Base-by-base conservation (phyloP, 371 early-diverging fungal genomes). In the Lichtheimia hyalospora region DNA sequence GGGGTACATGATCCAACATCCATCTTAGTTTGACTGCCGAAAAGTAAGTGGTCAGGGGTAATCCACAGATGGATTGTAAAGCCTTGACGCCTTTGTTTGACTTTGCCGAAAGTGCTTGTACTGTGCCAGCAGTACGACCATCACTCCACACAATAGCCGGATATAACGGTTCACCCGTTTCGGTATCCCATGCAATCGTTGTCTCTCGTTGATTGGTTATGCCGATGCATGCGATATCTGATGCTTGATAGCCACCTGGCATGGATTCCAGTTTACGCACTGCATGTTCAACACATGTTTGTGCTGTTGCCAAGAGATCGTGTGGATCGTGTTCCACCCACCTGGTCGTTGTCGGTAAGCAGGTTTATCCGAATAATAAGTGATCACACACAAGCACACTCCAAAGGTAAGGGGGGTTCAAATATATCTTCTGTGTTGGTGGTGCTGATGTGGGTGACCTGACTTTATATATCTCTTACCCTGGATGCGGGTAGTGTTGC, bases 151-250 rank as follows among this genome's bases (percentile, higher is more conserved):
- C 94, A 60, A 97, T 90, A 18, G 98, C 97, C 60, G 92, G 87
- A 62, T 88, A 85, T 15, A 98, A 74, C 0, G 94, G 91, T 55
- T 87, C 65, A 49, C 96, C 97, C 4, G 95, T 93, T 34, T 57
- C 66, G 39, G 68, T 74, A 73, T 96, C 95, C 96, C 96, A 98
- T n/a, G 83, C 91, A 23, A 95, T 81, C 2, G 90, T 86, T 3
- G 98, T 96, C 70, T 98, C 98, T 63, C 98, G 86, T 74, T 98
- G 98, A 74, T 96, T 98, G 43, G 97, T 97, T 64, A 98, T 89
- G 15, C 98, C 98, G 21, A 97, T 70, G 81, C 87, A 77, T 71
- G 86, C 88, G 58, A 97, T 79, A 69, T 89, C 84, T 23, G 50
- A 58, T 23, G 82, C 61, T n/a, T 83, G 60, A 55, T 87, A 70